These are phyloP conservation scores for Solanum sitiens DNA, from an alignment of 257 asterid genomes.

Conservation along the genomic window DNA sequence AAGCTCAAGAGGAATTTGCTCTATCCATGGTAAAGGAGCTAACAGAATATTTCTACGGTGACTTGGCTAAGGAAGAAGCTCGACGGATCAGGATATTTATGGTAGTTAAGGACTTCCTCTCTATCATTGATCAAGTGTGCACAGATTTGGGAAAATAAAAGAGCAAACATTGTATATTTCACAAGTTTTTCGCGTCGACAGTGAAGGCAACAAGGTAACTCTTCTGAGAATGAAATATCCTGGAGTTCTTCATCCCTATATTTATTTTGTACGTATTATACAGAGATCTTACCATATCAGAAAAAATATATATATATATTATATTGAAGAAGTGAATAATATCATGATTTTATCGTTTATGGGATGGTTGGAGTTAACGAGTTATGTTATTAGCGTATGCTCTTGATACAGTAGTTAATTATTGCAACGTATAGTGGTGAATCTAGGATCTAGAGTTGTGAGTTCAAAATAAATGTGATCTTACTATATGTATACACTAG, in stretches of 20 bases:
- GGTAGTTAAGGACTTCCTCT: constrained; percentile 64
- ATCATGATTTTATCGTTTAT: background rate
- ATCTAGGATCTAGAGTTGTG: background rate
- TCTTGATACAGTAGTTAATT: background rate
- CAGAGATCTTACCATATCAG: background rate
- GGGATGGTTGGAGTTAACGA: background rate
- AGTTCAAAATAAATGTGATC: background rate
- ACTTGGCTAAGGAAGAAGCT: constrained; percentile 66
- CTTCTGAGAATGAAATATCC: background rate
- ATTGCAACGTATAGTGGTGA: background rate
- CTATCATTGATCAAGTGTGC: constrained; percentile 61
- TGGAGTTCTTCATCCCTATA: background rate
- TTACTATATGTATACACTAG: background rate
- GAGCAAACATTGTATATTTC: constrained; percentile 29
- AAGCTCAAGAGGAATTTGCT: constrained; percentile 54
- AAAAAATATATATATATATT: background rate
- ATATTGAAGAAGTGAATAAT: background rate
- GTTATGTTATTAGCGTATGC: background rate
- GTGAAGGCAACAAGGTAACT: background rate
- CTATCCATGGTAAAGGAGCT: constrained; percentile 66
- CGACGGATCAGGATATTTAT: constrained; percentile 46
- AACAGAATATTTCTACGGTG: constrained; percentile 71
- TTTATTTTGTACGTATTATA: background rate
- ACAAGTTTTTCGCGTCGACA: background rate
- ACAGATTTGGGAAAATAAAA: constrained; percentile 55